Conservation (phyloP, 352 stramenopile species). For the Globisporangium viniferum region DNA sequence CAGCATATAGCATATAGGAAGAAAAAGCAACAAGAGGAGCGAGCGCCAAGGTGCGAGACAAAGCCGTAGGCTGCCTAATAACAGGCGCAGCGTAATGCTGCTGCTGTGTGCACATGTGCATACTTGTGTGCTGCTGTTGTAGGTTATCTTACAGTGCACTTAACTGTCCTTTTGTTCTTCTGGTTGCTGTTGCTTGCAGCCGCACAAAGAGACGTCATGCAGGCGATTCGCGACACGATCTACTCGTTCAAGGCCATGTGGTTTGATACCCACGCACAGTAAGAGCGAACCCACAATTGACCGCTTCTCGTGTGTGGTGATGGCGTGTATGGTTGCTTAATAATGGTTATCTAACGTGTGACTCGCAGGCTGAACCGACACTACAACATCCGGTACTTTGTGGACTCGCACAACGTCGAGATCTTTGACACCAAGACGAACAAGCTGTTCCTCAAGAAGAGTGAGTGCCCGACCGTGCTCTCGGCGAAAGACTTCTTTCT, state of each 20-base stretch:
- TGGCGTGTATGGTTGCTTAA: too few relatives aligned
- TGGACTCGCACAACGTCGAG: conserved; percentile 77
- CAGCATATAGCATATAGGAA: not conserved
- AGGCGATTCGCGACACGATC: conserved; percentile 63
- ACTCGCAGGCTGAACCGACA: conserved; percentile 59
- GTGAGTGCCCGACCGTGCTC: conserved; percentile 67
- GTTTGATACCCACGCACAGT: conserved; percentile 81
- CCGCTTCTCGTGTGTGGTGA: too few relatives aligned
- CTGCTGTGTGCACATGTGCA: not conserved
- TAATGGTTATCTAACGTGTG: not conserved
- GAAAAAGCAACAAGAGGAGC: not conserved
- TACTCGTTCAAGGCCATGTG: conserved; percentile 83
- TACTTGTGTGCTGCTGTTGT: not conserved
- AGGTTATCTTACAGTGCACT: not conserved
- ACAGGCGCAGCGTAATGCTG: not conserved
- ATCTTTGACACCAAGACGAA: conserved; percentile 88
- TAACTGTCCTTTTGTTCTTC: not conserved
- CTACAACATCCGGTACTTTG: conserved; percentile 80
- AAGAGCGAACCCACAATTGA: not conserved
- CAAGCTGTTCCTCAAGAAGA: conserved; percentile 91
- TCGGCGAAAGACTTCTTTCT: conserved; percentile 79
- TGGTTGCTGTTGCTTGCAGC: not conserved
- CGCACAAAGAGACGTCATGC: conserved; percentile 30
- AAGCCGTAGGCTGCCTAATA: not conserved
- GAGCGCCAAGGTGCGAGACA: not conserved